A percentile compares a stretch with the other conserved stretches of the same genome.
phyloP scores from a whole-genome alignment of 2,329 filamentous ascomycete species.

The Domatiomyces catenatus region DNA sequence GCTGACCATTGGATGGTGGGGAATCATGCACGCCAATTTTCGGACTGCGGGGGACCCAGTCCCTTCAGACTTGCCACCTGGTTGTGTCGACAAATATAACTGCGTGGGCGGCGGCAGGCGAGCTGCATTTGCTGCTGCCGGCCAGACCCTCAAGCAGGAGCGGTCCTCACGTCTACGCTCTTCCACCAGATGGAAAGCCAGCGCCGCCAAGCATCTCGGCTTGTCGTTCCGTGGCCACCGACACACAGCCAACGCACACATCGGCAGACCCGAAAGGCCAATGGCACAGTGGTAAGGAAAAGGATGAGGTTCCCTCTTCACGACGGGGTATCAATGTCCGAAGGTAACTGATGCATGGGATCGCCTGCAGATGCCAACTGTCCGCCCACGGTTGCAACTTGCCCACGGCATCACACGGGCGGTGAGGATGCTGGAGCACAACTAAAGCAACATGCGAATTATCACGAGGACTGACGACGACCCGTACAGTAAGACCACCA shows the following conservation, averaged over 20 bases:
- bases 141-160: background rate
- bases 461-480: too few relatives aligned
- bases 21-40: background rate
- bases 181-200: background rate
- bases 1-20: background rate
- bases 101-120: background rate
- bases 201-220: background rate
- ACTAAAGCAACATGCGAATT: too few relatives aligned
- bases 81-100: background rate
- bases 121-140: background rate
- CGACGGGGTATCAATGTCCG: background rate
- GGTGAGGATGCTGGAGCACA: background rate
- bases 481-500: too few relatives aligned
- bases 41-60: background rate
- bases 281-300: background rate
- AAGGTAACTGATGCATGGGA: background rate
- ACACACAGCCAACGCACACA: background rate
- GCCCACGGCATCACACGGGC: background rate
- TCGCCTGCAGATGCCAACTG: background rate
- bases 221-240: background rate
- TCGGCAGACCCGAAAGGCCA: background rate
- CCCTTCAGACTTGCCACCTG: background rate
- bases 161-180: background rate
- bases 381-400: background rate
- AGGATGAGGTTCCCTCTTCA: background rate